Percentiles rank a stretch among this genome's conserved stretches.
phyloP scores from a whole-genome alignment of 2,329 filamentous ascomycete genomes.

The Ploettnerulaceae sp. region DNA sequence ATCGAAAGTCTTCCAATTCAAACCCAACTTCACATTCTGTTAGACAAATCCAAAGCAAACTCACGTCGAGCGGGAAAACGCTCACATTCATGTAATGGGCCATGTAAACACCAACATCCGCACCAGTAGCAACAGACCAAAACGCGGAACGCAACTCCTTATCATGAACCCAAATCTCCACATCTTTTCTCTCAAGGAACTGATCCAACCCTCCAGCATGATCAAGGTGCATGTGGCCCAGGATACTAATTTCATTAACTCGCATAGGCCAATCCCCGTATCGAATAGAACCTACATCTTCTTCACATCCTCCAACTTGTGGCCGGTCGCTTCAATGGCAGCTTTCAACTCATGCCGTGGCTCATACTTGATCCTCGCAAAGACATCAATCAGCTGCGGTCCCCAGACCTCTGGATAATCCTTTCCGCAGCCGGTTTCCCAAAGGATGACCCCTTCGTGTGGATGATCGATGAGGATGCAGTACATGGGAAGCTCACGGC shows the following conservation, averaged over 20 bases:
- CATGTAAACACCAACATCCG: constrained; percentile 39
- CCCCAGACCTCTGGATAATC: constrained; percentile 33
- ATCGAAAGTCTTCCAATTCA: constrained; percentile 42
- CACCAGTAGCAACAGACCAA: constrained; percentile 40
- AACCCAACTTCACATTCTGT: constrained; percentile 22
- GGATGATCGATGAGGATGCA: constrained; percentile 28
- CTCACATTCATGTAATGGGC: constrained; percentile 32
- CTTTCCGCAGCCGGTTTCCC: constrained; percentile 27
- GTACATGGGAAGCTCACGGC: constrained; percentile 27
- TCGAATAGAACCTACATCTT: constrained; percentile 33
- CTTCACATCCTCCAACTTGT: constrained; percentile 42
- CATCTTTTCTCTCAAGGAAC: constrained; percentile 37
- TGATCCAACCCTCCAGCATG: constrained; percentile 45
- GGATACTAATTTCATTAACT: constrained; percentile 29
- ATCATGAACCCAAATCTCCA: constrained; percentile 45
- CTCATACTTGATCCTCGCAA: constrained; percentile 33
- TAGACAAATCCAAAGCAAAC: too few relatives aligned
- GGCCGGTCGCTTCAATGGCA: constrained; percentile 36
- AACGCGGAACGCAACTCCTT: constrained; percentile 43
- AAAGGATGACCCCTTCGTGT: constrained; percentile 27
- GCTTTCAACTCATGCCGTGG: constrained; percentile 27
- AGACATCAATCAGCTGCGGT: constrained; percentile 36
- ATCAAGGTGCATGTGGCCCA: constrained; percentile 44
- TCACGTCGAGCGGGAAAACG: too few relatives aligned
- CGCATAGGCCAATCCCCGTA: neutral